Evolutionary conservation across 2,329 filamentous ascomycete species (phyloP).

Genomic region (Penicillium vulpinum): DNA sequence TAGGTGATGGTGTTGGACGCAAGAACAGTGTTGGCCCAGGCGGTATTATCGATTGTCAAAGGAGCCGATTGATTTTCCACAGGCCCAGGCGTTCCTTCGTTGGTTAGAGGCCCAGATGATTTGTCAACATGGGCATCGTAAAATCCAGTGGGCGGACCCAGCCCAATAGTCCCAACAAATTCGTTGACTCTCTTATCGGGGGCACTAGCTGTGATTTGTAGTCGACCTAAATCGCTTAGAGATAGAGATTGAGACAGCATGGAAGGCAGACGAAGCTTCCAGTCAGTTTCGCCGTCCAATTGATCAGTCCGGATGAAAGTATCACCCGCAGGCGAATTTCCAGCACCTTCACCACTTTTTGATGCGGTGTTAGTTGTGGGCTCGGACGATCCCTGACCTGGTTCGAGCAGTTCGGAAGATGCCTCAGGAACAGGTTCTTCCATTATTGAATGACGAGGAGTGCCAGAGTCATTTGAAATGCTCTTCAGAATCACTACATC

Average conservation of each 20-base stretch:
- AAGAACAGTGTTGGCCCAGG: slow-evolving; percentile 97
- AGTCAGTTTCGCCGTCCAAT: slow-evolving; percentile 95
- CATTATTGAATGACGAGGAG: slow-evolving; percentile 26
- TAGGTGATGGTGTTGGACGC: slow-evolving; percentile 87
- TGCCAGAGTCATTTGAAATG: slow-evolving; percentile 56
- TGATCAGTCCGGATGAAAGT: slow-evolving; percentile 98
- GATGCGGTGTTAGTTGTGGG: slow-evolving; percentile 11
- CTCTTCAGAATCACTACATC: slow-evolving; percentile 93
- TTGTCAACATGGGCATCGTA: slow-evolving; percentile 49
- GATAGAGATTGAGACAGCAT: slow-evolving; percentile 78
- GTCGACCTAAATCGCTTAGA: slow-evolving; percentile 65
- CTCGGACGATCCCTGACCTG: slow-evolving; percentile 21
- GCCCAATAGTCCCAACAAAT: slow-evolving; percentile 84
- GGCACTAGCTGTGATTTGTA: slow-evolving; percentile 77
- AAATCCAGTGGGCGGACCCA: slow-evolving; percentile 57
- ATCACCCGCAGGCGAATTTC: slow-evolving; percentile 62
- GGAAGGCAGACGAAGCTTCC: slow-evolving; percentile 90
- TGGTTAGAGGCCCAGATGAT: slow-evolving; percentile 17
- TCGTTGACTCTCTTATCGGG: slow-evolving; percentile 94
- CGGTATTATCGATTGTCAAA: slow-evolving; percentile 94
- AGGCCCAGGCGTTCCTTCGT: slow-evolving; percentile 19
- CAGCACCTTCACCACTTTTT: slow-evolving; percentile 23
- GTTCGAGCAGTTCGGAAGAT: slow-evolving; percentile 29
- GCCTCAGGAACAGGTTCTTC: slow-evolving; percentile 14
- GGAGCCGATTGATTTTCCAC: slow-evolving; percentile 38